Evolutionary conservation across 768 basidiomycete species (phyloP).

Genomic region (Tephrocybe sp.): DNA sequence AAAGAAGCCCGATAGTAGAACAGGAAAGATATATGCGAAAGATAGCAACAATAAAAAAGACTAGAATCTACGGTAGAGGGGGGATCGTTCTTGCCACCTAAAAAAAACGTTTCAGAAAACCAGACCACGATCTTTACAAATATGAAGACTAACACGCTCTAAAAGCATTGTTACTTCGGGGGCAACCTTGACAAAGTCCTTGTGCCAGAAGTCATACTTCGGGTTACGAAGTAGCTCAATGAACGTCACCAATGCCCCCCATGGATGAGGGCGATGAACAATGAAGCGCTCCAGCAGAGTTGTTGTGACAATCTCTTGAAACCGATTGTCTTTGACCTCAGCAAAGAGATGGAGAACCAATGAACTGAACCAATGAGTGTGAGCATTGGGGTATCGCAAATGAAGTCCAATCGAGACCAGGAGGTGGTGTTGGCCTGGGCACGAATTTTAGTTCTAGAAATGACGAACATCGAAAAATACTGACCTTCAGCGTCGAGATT

Average conservation of each 20-base stretch:
- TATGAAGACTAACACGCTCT: conserved; percentile 61
- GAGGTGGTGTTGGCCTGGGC: conserved; percentile 89
- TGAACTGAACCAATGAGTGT: conserved; percentile 97
- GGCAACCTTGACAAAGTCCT: conserved; percentile 79
- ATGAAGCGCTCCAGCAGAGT: conserved; percentile 93
- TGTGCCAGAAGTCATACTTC: conserved; percentile 90
- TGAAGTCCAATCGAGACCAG: conserved; percentile 92
- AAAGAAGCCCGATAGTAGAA: conserved; percentile 60
- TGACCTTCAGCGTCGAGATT: conserved; percentile 90
- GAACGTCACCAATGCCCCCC: conserved; percentile 92
- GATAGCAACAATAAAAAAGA: conserved; percentile 72
- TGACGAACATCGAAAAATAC: conserved; percentile 15
- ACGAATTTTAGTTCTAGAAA: neutral
- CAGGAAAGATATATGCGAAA: conserved; percentile 72
- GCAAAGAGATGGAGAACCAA: conserved; percentile 85
- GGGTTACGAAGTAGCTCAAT: conserved; percentile 90
- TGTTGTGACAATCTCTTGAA: conserved; percentile 81
- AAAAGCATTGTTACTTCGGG: conserved; percentile 85
- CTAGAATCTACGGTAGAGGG: conserved; percentile 63
- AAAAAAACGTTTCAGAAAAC: conserved; percentile 2
- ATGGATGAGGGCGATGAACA: conserved; percentile 93
- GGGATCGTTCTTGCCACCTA: conserved; percentile 79
- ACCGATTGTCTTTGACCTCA: conserved; percentile 72
- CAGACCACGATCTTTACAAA: no score
- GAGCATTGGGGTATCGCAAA: conserved; percentile 95